phyloP scores from a whole-genome alignment of 2,329 filamentous ascomycete genomes.

The Aspergillus pseudoglaucus region DNA sequence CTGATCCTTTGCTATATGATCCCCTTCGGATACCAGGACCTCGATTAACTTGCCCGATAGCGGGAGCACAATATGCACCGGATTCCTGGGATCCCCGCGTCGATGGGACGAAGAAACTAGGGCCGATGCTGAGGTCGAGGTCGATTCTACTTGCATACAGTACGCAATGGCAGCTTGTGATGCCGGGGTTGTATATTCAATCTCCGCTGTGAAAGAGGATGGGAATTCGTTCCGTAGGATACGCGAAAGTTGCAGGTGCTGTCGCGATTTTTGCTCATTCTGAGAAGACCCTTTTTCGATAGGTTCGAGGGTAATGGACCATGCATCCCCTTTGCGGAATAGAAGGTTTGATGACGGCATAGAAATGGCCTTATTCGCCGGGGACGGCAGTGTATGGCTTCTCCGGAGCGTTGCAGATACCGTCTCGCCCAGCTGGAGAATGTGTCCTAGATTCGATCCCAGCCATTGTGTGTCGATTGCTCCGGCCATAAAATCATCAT shows the following conservation, averaged over 20 bases:
- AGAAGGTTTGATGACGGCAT: slow-evolving; percentile 35
- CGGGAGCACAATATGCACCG: slow-evolving; percentile 49
- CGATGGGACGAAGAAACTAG: slow-evolving; percentile 38
- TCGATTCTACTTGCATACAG: slow-evolving; percentile 41
- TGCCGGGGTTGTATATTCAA: slow-evolving; percentile 41
- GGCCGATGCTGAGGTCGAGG: slow-evolving; percentile 40
- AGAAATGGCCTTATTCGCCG: slow-evolving; percentile 9
- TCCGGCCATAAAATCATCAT: slow-evolving; percentile 45
- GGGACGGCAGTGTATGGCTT: background rate
- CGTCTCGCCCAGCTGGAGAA: slow-evolving; percentile 31
- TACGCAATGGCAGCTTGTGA: slow-evolving; percentile 32
- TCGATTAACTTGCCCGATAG: slow-evolving; percentile 56
- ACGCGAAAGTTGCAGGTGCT: slow-evolving; percentile 50
- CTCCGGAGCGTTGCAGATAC: slow-evolving; percentile 15
- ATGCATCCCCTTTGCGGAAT: slow-evolving; percentile 55
- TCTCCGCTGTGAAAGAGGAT: slow-evolving; percentile 46
- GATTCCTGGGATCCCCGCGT: slow-evolving; percentile 45
- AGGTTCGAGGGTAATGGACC: slow-evolving; percentile 46
- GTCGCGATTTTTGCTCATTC: slow-evolving; percentile 23
- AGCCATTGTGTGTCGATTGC: slow-evolving; percentile 54
- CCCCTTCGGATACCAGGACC: slow-evolving; percentile 49
- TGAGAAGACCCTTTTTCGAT: slow-evolving; percentile 8
- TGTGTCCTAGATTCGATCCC: slow-evolving; percentile 40
- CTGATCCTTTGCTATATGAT: slow-evolving; percentile 46
- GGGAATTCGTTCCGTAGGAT: slow-evolving; percentile 58